These are phyloP conservation scores for Fomitiporia mediterranea DNA, from an alignment of 1,284 basidiomycete genomes.

Conservation along the genomic window DNA sequence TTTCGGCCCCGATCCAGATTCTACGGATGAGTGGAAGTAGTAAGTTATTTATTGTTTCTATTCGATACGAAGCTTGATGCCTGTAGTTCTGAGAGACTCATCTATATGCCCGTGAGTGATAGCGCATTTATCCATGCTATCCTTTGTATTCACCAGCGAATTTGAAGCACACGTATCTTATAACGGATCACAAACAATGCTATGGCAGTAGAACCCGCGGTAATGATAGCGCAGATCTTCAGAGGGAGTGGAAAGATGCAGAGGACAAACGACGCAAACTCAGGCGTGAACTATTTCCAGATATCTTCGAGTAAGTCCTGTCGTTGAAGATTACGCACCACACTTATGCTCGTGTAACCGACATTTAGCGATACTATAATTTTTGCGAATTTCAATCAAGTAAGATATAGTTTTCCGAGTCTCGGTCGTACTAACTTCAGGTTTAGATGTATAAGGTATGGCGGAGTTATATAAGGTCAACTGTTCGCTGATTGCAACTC, in stretches of 20 bases:
- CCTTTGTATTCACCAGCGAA: slow-evolving; percentile 1
- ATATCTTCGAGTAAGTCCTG: slow-evolving; percentile 39
- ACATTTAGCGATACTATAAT: slow-evolving; percentile 42
- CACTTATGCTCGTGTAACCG: background rate
- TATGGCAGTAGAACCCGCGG: slow-evolving; percentile 33
- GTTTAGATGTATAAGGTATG: slow-evolving; percentile 45
- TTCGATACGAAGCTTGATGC: slow-evolving; percentile 12
- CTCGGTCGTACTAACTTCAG: slow-evolving; percentile 20
- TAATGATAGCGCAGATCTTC: slow-evolving; percentile 23
- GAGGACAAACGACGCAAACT: slow-evolving; percentile 41
- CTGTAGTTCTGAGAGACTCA: slow-evolving; percentile 35
- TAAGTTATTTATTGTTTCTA: slow-evolving; percentile 30
- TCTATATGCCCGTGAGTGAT: slow-evolving; percentile 45
- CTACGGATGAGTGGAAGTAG: slow-evolving; percentile 48
- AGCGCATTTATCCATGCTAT: background rate
- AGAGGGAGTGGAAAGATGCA: slow-evolving; percentile 45
- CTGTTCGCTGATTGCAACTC: background rate
- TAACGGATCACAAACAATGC: slow-evolving; percentile 56
- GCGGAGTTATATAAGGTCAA: background rate
- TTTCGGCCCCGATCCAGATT: slow-evolving; percentile 51
- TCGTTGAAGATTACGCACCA: background rate
- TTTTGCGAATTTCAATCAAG: slow-evolving; percentile 64
- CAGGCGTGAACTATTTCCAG: slow-evolving; percentile 43
- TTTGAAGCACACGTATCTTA: slow-evolving; percentile 49
- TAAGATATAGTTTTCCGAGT: slow-evolving; percentile 24